Evolutionary conservation across 1,284 basidiomycete species (phyloP), one percentile per base, ranked within the genome.

Genomic region (Polyporus tsugae): DNA sequence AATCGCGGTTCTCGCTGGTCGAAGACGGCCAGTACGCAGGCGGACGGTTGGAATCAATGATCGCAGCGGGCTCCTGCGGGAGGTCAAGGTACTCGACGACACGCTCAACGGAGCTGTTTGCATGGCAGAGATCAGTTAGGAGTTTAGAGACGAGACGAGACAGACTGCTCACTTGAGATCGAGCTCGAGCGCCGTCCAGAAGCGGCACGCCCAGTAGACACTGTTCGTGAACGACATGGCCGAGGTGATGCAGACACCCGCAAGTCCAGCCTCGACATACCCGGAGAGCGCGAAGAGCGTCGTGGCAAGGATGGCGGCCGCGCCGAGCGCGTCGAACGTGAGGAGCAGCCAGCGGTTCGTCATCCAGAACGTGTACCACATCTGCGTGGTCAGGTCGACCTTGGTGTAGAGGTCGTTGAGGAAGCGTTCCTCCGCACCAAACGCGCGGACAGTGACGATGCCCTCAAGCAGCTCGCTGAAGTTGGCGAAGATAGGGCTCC

Each of bases 11-110:
- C 29, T 86, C 84, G 76, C 91, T 92, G 11, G 75, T 71, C 2
- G 77, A 75, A 0, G 93, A 93, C 0, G 95, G 95, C 95, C 95
- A 96, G 76, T 95, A 94, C 0, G 95, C 94, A 0, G 94, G 94
- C 1, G 89, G 89, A 5, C 91, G 86, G 62, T 84, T 85, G 0
- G 84, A 85, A 66, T 91, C 88, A 61, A 95, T 90, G 66, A 91
- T 76, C 0, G 90, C 84, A 1, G 95, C 90, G 4, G 95, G 90
- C 77, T 97, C 96, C 76, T 94, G 92, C 0, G 94, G 93, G n/a
- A 97, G 84, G 63, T 93, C 87, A 22, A 97, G 87, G 76, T 97
- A 97, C 82, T 97, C 96, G 4, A 94, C 88, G 7, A 97, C 86
- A 67, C 96, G 91, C 79, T 98, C 96, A 6, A 97, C 92, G 7